Conservation (phyloP, 75 land plant genomes). For the Pinus tabuliformis region DNA sequence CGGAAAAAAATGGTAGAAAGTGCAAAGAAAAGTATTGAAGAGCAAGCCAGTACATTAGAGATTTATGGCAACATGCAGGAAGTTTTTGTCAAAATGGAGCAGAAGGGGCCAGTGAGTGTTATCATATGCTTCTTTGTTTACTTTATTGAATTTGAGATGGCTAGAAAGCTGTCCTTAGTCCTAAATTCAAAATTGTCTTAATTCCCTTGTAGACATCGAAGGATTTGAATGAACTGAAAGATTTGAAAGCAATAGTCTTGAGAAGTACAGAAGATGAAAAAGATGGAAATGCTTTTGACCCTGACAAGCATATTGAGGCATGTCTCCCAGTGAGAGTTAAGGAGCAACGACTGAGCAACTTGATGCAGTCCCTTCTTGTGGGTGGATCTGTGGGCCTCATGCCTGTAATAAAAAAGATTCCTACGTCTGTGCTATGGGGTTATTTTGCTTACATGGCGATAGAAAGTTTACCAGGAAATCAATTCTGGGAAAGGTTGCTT, state of each 20-base stretch:
- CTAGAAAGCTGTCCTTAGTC: neutral
- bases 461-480: constrained; percentile 97
- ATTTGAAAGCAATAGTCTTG: constrained; percentile 58
- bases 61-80: constrained; percentile 77
- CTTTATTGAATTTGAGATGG: neutral
- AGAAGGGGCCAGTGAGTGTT: constrained; percentile 19
- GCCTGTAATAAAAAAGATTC: constrained; percentile 79
- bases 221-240: constrained; percentile 39
- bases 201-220: constrained; percentile 14
- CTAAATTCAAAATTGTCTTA: neutral
- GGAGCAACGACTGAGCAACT: constrained; percentile 86
- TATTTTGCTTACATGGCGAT: constrained; percentile 97
- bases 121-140: neutral
- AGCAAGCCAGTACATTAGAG: constrained; percentile 47
- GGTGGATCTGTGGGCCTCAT: constrained; percentile 68
- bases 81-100: constrained; percentile 64
- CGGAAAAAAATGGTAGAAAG: constrained; percentile 71
- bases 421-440: constrained; percentile 91
- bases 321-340: constrained; percentile 91
- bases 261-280: constrained; percentile 12
- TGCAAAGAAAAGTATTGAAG: constrained; percentile 62
- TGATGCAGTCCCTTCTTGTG: constrained; percentile 74
- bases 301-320: constrained; percentile 76
- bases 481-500: constrained; percentile 85
- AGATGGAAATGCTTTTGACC: constrained; percentile 56